Conservation (phyloP, 2,329 filamentous ascomycete genomes). For the Pezicula neosporulosa region DNA sequence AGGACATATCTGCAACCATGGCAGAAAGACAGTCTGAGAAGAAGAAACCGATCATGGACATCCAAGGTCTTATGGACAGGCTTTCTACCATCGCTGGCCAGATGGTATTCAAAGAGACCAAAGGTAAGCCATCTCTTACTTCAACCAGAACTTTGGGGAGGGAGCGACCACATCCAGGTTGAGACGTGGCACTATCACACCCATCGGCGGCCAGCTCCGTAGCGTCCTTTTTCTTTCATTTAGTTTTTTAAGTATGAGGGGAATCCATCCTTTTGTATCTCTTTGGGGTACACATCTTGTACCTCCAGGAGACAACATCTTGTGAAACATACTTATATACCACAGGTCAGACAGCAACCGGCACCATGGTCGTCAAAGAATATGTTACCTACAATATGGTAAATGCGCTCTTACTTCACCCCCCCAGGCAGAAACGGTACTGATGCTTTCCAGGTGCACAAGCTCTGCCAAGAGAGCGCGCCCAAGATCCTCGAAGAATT, state of each 20-base stretch:
- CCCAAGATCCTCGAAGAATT: constrained; percentile 78
- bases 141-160: no score
- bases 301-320: background rate
- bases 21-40: background rate
- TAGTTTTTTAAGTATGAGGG: constrained; percentile 1
- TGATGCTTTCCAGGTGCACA: constrained; percentile 71
- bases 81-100: no score
- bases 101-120: no score
- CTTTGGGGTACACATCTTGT: constrained; percentile 7
- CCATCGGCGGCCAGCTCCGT: constrained; percentile 12
- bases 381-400: constrained; percentile 94
- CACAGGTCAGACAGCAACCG: background rate
- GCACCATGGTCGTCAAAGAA: constrained; percentile 75
- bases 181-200: background rate
- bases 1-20: background rate
- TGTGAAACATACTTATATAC: background rate
- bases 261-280: constrained; percentile 5
- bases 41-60: background rate
- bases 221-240: constrained; percentile 9
- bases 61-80: no score
- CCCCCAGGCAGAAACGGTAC: constrained; percentile 9
- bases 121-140: no score
- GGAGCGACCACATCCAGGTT: no score
- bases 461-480: constrained; percentile 87
- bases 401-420: constrained; percentile 30